Percentiles rank a stretch among this genome's conserved stretches.
Conservation (phyloP, 805 yeast genomes). For the Schizosaccharomyces octosporus region DNA sequence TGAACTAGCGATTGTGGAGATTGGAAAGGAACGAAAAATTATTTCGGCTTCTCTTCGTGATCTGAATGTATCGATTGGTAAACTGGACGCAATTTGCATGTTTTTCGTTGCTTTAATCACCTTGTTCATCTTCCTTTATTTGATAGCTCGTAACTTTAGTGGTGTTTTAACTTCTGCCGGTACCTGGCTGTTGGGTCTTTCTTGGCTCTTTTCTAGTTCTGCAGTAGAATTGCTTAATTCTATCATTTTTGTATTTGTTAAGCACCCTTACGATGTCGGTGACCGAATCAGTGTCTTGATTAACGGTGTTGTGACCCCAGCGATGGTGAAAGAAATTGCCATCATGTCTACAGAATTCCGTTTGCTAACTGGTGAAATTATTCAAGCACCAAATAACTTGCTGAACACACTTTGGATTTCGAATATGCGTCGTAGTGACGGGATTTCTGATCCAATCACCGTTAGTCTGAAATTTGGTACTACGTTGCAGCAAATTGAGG, state of each 20-base stretch:
- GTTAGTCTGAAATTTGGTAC: slow-evolving; percentile 12
- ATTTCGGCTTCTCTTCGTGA: slow-evolving; percentile 17
- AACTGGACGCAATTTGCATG: slow-evolving; percentile 16
- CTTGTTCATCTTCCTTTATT: slow-evolving; percentile 17
- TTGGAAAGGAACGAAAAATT: slow-evolving; percentile 15
- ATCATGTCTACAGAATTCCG: slow-evolving; percentile 17
- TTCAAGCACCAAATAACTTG: slow-evolving; percentile 17
- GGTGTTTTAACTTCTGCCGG: slow-evolving; percentile 20
- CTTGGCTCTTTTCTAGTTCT: slow-evolving; percentile 17
- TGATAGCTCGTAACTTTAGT: slow-evolving; percentile 18
- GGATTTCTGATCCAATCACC: slow-evolving; percentile 4
- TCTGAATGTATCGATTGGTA: slow-evolving; percentile 18
- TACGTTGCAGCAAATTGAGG: slow-evolving; percentile 14
- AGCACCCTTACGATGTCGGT: slow-evolving; percentile 21
- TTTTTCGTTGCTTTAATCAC: slow-evolving; percentile 14
- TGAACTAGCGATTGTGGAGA: slow-evolving; percentile 12
- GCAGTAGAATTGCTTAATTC: slow-evolving; percentile 18
- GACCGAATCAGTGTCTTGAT: slow-evolving; percentile 14
- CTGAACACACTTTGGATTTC: slow-evolving; percentile 17
- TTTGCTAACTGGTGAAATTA: slow-evolving; percentile 9
- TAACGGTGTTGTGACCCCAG: slow-evolving; percentile 7
- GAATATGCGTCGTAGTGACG: slow-evolving; percentile 16
- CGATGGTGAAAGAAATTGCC: slow-evolving; percentile 14
- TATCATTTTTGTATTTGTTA: slow-evolving; percentile 18
- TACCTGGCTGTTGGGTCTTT: slow-evolving; percentile 17